Percentiles rank a stretch among this genome's conserved stretches.
Conservation (phyloP, 345 rosid genomes). For the Cochlearia excelsa region DNA sequence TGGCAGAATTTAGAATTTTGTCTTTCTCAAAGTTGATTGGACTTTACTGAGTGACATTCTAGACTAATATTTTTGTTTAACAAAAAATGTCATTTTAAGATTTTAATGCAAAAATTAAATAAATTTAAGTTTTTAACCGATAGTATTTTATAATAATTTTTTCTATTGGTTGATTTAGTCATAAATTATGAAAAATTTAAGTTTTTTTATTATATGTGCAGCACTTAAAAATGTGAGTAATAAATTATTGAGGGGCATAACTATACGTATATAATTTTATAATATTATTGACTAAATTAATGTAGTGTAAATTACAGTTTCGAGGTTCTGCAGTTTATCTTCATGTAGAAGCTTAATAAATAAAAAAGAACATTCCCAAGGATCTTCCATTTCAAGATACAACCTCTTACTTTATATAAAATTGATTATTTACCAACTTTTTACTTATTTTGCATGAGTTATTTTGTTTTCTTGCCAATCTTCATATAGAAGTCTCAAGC, state of each 20-base stretch:
- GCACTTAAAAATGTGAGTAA: too few relatives aligned
- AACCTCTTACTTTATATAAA: slow-evolving; percentile 4
- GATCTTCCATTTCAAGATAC: slow-evolving; percentile 38
- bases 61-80: too few relatives aligned
- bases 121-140: too few relatives aligned
- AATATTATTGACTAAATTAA: neutral
- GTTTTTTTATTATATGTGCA: too few relatives aligned
- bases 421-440: slow-evolving; percentile 3
- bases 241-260: neutral
- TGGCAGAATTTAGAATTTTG: neutral
- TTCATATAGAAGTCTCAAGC: neutral
- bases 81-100: too few relatives aligned
- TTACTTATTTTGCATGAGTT: neutral
- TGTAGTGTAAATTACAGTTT: slow-evolving; percentile 12
- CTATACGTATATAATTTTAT: neutral
- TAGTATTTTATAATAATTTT: too few relatives aligned
- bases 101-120: too few relatives aligned
- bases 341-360: slow-evolving; percentile 22
- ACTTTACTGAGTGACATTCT: too few relatives aligned
- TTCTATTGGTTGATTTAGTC: too few relatives aligned
- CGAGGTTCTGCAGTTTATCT: slow-evolving; percentile 32
- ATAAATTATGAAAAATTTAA: too few relatives aligned
- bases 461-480: slow-evolving; percentile 12
- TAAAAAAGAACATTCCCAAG: slow-evolving; percentile 32
- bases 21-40: slow-evolving; percentile 18